Evolutionary conservation across 2,329 filamentous ascomycete species (phyloP).

Genomic region (Fusarium siculi): DNA sequence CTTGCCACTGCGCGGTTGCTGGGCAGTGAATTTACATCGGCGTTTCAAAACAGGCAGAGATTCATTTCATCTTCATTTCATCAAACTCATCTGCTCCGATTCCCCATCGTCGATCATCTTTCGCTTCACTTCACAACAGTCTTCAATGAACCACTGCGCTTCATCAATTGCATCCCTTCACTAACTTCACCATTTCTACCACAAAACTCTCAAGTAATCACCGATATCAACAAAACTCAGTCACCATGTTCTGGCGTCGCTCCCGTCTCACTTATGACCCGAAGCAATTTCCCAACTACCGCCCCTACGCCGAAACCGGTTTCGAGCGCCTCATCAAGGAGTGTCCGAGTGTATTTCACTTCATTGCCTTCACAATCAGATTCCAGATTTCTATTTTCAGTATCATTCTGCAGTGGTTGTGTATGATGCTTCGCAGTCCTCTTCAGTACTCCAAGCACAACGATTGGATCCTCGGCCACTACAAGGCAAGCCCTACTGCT

Average conservation of each 20-base stretch:
- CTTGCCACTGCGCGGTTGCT: background rate
- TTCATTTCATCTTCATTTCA: background rate
- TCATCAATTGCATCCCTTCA: background rate
- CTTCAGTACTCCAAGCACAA: slow-evolving; percentile 6
- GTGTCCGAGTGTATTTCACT: background rate
- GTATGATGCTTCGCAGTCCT: slow-evolving; percentile 11
- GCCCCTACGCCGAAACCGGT: slow-evolving; percentile 1
- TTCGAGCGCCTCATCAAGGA: slow-evolving; percentile 10
- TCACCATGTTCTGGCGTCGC: slow-evolving; percentile 13
- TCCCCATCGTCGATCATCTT: background rate
- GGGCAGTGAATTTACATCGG: background rate
- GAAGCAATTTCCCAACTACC: slow-evolving; percentile 30
- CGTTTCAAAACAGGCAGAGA: background rate
- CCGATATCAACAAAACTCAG: background rate
- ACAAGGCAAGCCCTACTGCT: slow-evolving; percentile 4
- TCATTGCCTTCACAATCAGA: slow-evolving; percentile 2
- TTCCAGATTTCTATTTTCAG: slow-evolving; percentile 12
- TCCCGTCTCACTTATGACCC: slow-evolving; percentile 22
- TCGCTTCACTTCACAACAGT: background rate
- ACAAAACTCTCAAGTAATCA: background rate
- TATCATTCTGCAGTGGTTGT: slow-evolving; percentile 12
- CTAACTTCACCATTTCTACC: background rate
- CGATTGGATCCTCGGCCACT: slow-evolving; percentile 22
- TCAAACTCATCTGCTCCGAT: background rate
- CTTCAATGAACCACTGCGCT: background rate